Conservation (phyloP, 805 yeast species). For the Candida schatavii region DNA sequence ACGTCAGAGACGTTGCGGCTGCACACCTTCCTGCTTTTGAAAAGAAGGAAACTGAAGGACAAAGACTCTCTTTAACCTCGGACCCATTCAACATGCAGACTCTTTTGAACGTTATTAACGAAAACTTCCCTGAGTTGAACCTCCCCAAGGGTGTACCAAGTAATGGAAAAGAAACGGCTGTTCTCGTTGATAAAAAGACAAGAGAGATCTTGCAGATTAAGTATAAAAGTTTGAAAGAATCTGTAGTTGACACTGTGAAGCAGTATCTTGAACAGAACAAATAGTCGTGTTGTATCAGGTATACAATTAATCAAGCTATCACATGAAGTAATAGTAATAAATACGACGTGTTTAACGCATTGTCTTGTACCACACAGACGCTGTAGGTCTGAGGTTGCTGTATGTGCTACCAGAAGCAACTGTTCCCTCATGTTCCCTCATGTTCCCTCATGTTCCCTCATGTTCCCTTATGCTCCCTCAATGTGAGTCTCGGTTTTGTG, state of each 20-base stretch:
- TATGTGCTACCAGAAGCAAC: no score
- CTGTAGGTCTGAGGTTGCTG: no score
- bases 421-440: no score
- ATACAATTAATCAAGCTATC: no score
- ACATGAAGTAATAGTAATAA: no score
- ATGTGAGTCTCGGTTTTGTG: no score
- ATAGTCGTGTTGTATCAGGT: no score
- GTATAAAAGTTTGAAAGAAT: constrained; percentile 19
- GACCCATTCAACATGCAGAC: constrained; percentile 20
- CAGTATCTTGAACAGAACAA: constrained; percentile 14
- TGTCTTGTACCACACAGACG: no score
- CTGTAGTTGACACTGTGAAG: constrained; percentile 22
- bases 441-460: no score
- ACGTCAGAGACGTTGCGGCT: constrained; percentile 49
- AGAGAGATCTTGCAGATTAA: constrained; percentile 19
- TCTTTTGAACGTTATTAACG: constrained; percentile 21
- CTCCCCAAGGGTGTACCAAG: constrained; percentile 29
- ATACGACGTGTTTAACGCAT: no score
- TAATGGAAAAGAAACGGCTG: background rate
- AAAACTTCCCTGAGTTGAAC: constrained; percentile 21
- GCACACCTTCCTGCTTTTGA: constrained; percentile 51
- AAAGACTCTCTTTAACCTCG: constrained; percentile 24
- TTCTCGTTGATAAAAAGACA: constrained; percentile 14
- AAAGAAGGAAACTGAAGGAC: constrained; percentile 26
- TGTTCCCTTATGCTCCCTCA: no score